Conservation (phyloP, 768 basidiomycete species). For the Boletus rubroflammeus region DNA sequence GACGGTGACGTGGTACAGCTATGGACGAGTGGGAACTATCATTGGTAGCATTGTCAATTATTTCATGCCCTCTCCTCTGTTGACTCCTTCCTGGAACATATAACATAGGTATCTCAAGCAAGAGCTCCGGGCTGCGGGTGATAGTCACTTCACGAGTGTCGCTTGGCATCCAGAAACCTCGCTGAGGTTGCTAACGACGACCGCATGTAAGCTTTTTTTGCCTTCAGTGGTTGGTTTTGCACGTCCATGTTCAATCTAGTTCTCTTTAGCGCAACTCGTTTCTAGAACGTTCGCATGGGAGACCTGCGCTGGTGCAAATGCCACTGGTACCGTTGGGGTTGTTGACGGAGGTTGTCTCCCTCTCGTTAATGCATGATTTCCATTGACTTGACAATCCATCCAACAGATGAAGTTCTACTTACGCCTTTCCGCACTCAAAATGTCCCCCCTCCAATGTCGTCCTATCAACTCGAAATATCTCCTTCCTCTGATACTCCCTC, state of each 20-base stretch:
- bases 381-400: not conserved
- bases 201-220: constrained; percentile 47
- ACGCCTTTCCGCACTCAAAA: constrained; percentile 95
- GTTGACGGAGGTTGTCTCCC: constrained; percentile 76
- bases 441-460: constrained; percentile 97
- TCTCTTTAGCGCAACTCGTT: constrained; percentile 46
- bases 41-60: constrained; percentile 55
- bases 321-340: constrained; percentile 86
- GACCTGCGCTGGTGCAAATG: constrained; percentile 66
- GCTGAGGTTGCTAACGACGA: constrained; percentile 61
- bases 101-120: constrained; percentile 84
- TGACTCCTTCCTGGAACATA: constrained; percentile 4
- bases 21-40: constrained; percentile 93
- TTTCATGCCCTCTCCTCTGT: not conserved
- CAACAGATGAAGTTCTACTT: constrained; percentile 65
- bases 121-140: constrained; percentile 57
- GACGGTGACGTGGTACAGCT: constrained; percentile 82
- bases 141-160: constrained; percentile 65
- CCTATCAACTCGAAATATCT: constrained; percentile 42
- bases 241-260: not conserved
- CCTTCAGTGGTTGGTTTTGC: not conserved
- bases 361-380: not conserved
- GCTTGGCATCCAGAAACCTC: constrained; percentile 87
- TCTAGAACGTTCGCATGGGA: constrained; percentile 75
- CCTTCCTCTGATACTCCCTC: not conserved